These are phyloP conservation scores for Saitozyma sp. DNA, from an alignment of 768 basidiomycete genomes.

Conservation along the genomic window DNA sequence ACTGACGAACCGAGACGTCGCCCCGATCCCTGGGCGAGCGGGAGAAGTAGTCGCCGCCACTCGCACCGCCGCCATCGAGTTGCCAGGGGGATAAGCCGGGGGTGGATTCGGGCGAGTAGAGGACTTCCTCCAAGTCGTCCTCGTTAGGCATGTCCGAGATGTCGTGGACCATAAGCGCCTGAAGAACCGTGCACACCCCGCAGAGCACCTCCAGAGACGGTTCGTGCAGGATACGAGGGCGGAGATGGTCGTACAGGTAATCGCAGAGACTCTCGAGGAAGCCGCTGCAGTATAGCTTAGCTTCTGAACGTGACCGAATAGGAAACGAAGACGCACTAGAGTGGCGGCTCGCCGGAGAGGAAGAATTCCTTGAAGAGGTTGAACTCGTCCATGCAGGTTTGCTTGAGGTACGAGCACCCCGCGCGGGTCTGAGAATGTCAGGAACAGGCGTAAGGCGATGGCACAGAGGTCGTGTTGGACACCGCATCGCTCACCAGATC, in stretches of 20 bases:
- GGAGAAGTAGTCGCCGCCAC: constrained; percentile 23
- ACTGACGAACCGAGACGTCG: no score
- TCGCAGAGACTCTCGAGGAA: constrained; percentile 92
- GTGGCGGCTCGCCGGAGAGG: constrained; percentile 71
- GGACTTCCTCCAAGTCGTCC: constrained; percentile 14
- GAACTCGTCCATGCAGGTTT: constrained; percentile 88
- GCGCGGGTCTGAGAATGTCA: constrained; percentile 67
- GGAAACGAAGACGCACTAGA: constrained; percentile 58
- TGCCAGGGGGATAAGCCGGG: constrained; percentile 1
- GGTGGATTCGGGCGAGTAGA: constrained; percentile 43
- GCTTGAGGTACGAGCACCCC: constrained; percentile 89
- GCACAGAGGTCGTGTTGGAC: no score
- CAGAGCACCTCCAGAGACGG: constrained; percentile 81
- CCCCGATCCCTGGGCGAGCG: background rate
- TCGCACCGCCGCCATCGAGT: background rate
- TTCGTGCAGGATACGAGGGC: constrained; percentile 93
- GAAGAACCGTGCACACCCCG: constrained; percentile 92
- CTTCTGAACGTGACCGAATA: background rate
- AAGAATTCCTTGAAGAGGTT: constrained; percentile 82
- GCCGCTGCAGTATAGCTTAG: constrained; percentile 57
- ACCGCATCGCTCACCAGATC: constrained; percentile 63
- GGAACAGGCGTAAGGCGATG: constrained; percentile 1
- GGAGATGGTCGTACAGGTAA: constrained; percentile 89
- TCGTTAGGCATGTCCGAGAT: constrained; percentile 58
- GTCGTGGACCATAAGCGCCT: constrained; percentile 93